Conservation (phyloP, 2,329 filamentous ascomycete genomes). For the Colletotrichum sp. region DNA sequence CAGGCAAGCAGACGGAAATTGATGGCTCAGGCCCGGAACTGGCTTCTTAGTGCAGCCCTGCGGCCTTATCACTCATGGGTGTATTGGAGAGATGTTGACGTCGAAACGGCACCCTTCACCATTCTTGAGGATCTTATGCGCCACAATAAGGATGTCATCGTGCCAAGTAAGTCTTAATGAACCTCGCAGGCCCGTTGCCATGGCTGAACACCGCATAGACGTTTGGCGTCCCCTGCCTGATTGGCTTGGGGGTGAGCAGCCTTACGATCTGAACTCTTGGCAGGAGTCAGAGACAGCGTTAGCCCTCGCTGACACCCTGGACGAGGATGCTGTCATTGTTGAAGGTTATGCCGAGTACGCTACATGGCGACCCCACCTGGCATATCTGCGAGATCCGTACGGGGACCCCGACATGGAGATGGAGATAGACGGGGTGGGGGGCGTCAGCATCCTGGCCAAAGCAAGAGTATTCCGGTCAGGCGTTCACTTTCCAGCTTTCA, state of each 20-base stretch:
- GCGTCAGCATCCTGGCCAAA: conserved; percentile 96
- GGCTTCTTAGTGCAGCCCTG: conserved; percentile 91
- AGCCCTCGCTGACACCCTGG: conserved; percentile 89
- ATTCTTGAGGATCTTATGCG: conserved; percentile 98
- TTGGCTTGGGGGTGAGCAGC: conserved; percentile 98
- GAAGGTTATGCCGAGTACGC: conserved; percentile 99
- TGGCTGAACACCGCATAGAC: conserved; percentile 58
- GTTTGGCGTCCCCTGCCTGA: conserved; percentile 99
- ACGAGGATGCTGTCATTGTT: conserved; percentile 98
- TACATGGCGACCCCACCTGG: conserved; percentile 96
- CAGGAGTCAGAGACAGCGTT: conserved; percentile 98
- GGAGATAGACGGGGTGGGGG: conserved; percentile 97
- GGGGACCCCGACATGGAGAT: conserved; percentile 99
- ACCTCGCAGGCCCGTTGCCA: too few species aligned
- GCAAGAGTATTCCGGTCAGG: conserved; percentile 93
- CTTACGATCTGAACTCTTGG: conserved; percentile 98
- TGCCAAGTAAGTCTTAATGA: conserved; percentile 78
- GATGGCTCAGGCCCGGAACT: conserved; percentile 98
- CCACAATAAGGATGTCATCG: conserved; percentile 98
- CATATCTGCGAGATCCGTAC: conserved; percentile 94
- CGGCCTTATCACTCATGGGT: conserved; percentile 98
- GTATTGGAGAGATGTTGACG: conserved; percentile 98
- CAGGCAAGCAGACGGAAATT: conserved; percentile 93
- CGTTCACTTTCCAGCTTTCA: conserved; percentile 97
- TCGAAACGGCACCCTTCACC: conserved; percentile 95